phyloP scores from a whole-genome alignment of 768 basidiomycete species.

The Cystobasidium ongulense region DNA sequence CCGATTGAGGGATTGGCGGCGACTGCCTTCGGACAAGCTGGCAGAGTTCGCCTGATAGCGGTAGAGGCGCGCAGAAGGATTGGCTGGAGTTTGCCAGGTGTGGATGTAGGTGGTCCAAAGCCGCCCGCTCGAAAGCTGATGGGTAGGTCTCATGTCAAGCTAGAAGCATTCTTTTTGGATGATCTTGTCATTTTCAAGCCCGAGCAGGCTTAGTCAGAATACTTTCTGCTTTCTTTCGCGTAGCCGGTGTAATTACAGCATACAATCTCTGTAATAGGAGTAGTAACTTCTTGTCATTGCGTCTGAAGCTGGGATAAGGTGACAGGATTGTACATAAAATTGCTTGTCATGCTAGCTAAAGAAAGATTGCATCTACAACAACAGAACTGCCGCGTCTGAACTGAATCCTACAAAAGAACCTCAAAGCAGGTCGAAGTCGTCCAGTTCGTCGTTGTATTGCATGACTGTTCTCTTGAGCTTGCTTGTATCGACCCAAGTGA shows the following conservation, averaged over 20 bases:
- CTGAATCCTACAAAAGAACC: neutral
- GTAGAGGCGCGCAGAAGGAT: neutral
- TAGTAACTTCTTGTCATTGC: too few species aligned
- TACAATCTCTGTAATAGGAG: too few species aligned
- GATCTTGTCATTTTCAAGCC: neutral
- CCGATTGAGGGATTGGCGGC: neutral
- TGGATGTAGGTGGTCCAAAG: neutral
- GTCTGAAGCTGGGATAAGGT: too few species aligned
- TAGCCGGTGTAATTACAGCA: too few species aligned
- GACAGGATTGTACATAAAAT: too few species aligned
- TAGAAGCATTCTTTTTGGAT: neutral
- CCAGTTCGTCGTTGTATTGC: slow-evolving; percentile 87
- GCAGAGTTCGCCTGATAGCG: neutral
- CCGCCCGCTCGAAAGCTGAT: neutral
- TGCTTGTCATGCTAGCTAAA: too few species aligned
- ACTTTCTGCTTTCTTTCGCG: too few species aligned
- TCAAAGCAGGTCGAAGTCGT: slow-evolving; percentile 84
- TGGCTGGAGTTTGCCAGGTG: neutral
- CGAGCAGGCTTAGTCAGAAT: neutral
- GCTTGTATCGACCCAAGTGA: slow-evolving; percentile 97
- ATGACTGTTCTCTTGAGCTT: slow-evolving; percentile 92
- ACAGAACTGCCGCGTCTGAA: neutral
- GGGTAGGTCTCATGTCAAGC: neutral
- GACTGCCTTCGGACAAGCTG: neutral
- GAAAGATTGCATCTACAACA: neutral